Evolutionary conservation across 805 yeast genomes (phyloP), one percentile per base, ranked within the genome.

Genomic region (Barnettozyma sp.): DNA sequence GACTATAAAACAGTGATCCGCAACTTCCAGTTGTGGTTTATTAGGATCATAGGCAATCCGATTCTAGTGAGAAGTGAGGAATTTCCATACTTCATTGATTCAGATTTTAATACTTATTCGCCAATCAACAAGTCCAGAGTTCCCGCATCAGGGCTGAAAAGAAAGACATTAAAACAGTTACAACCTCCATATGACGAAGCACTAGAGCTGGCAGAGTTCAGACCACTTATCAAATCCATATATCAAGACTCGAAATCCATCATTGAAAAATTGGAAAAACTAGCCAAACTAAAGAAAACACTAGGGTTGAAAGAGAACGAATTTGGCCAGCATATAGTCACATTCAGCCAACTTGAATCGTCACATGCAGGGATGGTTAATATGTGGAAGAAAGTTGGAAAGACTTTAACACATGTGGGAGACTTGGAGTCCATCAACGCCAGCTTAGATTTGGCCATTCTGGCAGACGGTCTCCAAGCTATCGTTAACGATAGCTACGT

Each of bases 141-240:
- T 22, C 78, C 78, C 33, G 94, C 96, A 1, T 77, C 94, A 12
- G 98, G 97, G 0, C 57, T 92, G 18, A 77, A 79, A 43, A 73
- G 98, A 34, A 84, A 83, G 57, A 87, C 97, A 2, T 68, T 92
- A 51, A 92, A 92, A 57, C 98, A 92, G 56, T 70, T 88, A 30
- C 80, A 83, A 27, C 84, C 94, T 2, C 98, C 98, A 1, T 85
- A 80, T 50, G 98, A 90, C 59, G 90, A 85, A 26, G 79, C 77
- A 31, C 69, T 72, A 18, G 92, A 81, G 42, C 68, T 92, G 42
- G 87, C 92, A 0, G 82, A 75, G 34, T 86, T 88, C 56, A 66
- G 98, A 43, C 98, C 98, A 1, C 54, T 81, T 55, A 80, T 88
- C 25, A 92, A 92, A 59, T 69, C 79, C 8, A 67, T 84, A 11